phyloP scores from a whole-genome alignment of 1,139 yeast genomes.

The Magnusiomyces clavatus region DNA sequence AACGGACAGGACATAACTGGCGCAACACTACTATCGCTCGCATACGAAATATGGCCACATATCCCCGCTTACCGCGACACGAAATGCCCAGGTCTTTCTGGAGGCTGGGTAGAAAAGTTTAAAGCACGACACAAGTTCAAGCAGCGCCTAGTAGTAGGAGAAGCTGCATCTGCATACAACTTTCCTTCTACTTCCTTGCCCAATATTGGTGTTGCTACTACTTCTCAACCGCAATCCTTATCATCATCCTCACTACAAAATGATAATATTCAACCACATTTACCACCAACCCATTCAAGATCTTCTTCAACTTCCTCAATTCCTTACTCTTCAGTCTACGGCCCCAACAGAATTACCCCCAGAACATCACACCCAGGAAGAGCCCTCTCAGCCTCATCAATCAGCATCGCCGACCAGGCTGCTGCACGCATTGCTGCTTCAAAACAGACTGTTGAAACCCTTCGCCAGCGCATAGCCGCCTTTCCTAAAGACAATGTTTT shows the following conservation, averaged over 20 bases:
- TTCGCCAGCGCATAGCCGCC: conserved; percentile 1
- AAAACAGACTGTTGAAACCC: conserved; percentile 2
- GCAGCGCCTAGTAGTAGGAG: conserved; percentile 11
- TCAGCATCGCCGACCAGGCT: background rate
- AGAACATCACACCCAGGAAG: background rate
- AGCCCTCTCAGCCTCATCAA: no score
- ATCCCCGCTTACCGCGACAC: conserved; percentile 12
- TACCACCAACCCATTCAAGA: background rate
- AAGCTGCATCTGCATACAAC: conserved; percentile 12
- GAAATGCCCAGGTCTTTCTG: conserved; percentile 12
- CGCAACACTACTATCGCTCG: conserved; percentile 11
- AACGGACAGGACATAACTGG: conserved; percentile 14
- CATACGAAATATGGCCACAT: conserved; percentile 13
- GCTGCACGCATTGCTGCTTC: conserved; percentile 3
- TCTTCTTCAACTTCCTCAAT: background rate
- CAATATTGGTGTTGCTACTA: background rate
- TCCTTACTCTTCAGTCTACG: background rate
- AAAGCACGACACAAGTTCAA: conserved; percentile 13
- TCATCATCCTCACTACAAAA: background rate
- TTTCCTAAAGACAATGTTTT: conserved; percentile 10
- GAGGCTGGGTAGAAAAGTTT: conserved; percentile 16
- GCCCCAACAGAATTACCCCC: background rate
- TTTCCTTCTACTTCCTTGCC: background rate
- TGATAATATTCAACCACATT: background rate
- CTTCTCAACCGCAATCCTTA: background rate